A percentile compares a stretch with the other conserved stretches of the same genome.
phyloP scores from a whole-genome alignment of 768 basidiomycete genomes.

The Botryobasidium botryosum region DNA sequence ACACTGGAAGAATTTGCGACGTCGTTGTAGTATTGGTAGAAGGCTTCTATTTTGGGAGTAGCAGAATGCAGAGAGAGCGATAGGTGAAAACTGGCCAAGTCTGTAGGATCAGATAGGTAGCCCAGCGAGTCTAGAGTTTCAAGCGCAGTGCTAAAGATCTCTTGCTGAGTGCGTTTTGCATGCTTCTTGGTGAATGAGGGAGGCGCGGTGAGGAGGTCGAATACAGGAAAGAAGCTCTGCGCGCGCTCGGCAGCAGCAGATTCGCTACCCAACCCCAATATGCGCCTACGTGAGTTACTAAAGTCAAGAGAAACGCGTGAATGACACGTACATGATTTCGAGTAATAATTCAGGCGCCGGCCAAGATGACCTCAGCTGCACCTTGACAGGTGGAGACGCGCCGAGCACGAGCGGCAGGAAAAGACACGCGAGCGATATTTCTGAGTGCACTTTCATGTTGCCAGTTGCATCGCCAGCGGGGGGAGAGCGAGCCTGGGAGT shows the following conservation, averaged over 20 bases:
- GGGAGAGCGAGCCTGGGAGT: too few relatives aligned
- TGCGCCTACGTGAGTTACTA: not conserved
- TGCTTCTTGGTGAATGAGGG: constrained; percentile 20
- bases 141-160: constrained; percentile 37
- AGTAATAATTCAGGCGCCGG: constrained; percentile 40
- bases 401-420: too few relatives aligned
- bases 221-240: constrained; percentile 54
- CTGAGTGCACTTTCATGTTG: too few relatives aligned
- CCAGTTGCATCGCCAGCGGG: too few relatives aligned
- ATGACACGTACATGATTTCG: constrained; percentile 41
- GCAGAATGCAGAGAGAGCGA: constrained; percentile 63
- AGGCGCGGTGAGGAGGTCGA: constrained; percentile 45
- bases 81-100: constrained; percentile 44
- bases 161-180: constrained; percentile 26
- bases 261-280: constrained; percentile 38
- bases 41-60: constrained; percentile 69
- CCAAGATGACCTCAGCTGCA: constrained; percentile 49
- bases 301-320: not conserved
- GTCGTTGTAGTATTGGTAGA: constrained; percentile 52
- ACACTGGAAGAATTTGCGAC: constrained; percentile 15
- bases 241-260: constrained; percentile 59
- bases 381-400: constrained; percentile 34
- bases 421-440: too few relatives aligned
- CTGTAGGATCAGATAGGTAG: constrained; percentile 32
- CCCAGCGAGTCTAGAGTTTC: constrained; percentile 32